A percentile compares a stretch with the other conserved stretches of the same genome.
phyloP scores from a whole-genome alignment of 768 basidiomycete genomes.

The Phaffia australis region DNA sequence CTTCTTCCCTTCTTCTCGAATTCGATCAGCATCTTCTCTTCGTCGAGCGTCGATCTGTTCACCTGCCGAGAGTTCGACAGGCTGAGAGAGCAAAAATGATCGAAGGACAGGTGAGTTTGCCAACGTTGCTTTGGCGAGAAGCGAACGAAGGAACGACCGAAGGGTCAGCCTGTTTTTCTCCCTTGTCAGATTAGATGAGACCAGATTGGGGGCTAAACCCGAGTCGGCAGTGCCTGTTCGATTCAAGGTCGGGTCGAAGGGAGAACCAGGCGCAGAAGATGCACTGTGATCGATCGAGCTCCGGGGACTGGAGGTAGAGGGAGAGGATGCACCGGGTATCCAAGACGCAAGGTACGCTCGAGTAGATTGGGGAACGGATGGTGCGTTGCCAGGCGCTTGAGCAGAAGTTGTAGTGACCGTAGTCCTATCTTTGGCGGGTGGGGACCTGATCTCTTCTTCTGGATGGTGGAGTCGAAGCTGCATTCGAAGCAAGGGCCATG shows the following conservation, averaged over 20 bases:
- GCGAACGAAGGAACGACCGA: conserved; percentile 74
- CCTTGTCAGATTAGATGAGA: conserved; percentile 42
- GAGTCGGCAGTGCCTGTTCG: conserved; percentile 23
- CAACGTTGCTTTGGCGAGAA: conserved; percentile 61
- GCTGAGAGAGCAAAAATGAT: conserved; percentile 70
- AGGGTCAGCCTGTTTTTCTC: conserved; percentile 95
- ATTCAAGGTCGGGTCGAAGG: conserved; percentile 11
- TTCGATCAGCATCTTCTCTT: conserved; percentile 77
- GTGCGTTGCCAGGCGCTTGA: conserved; percentile 1
- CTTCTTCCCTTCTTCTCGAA: conserved; percentile 76
- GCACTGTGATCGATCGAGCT: neutral
- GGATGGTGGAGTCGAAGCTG: conserved; percentile 82
- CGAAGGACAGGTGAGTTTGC: conserved; percentile 74
- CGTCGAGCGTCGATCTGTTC: conserved; percentile 67
- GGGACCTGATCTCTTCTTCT: conserved; percentile 63
- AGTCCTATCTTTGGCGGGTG: conserved; percentile 76
- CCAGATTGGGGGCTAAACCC: conserved; percentile 1
- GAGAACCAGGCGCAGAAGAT: conserved; percentile 1
- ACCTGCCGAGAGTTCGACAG: conserved; percentile 54
- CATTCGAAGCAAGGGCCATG: conserved; percentile 3
- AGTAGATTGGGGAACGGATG: conserved; percentile 15
- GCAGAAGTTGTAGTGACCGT: conserved; percentile 47
- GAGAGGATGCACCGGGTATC: conserved; percentile 14
- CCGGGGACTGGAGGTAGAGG: conserved; percentile 6
- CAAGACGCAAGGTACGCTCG: conserved; percentile 25